Base-by-base conservation (phyloP, 2,329 filamentous ascomycete species). In the Daldinia eschscholtzii region DNA sequence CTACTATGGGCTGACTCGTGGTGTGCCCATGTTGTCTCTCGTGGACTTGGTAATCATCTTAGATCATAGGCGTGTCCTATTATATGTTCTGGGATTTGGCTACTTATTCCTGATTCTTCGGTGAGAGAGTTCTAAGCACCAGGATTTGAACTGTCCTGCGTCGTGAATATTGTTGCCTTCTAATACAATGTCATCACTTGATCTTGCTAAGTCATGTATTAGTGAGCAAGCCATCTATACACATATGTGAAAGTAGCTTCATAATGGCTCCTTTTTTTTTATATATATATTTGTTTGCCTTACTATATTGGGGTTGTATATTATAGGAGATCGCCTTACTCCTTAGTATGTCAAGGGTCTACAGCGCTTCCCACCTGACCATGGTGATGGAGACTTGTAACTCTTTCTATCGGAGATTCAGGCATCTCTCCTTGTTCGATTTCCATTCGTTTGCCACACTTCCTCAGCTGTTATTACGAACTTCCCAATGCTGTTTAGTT, bases 401-500 rank as follows among this genome's bases (percentile, higher is more conserved):
- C 33, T 6, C 50, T 64, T 66, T 66, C 33, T 35, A 57, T 42
- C 39, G 41, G 62, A 44, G 37, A 64, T 39, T 37, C 55, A 68
- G 58, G 55, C 50, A 65, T 52, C 18, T 62, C 35, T 18, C 39
- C 35, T 48, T 50, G 26, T 48, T 58, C 26, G 41, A 15, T 63
- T 65, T 37, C 48, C 41, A 66, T 63, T 70, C 58, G 60, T 56
- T 63, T 65, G 62, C 68, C 61, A 67, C 61, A 37, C 57, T 59
- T 59, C 61, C 56, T 56, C 59, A 58, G 46, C 57, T 46, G 39
- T 39, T 61, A 62, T 58, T 71, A 62, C 64, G 64, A 62, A 50
- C 41, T 18, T 35, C 52, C 60, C 30, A 39, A 61, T 66, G 26
- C 57, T 41, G 57, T 61, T 41, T 52, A 65, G 48, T 58, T 46